Percentiles rank a stretch among this genome's conserved stretches.
phyloP scores from a whole-genome alignment of 2,329 filamentous ascomycete species.

The Leptoxyphium fumago region DNA sequence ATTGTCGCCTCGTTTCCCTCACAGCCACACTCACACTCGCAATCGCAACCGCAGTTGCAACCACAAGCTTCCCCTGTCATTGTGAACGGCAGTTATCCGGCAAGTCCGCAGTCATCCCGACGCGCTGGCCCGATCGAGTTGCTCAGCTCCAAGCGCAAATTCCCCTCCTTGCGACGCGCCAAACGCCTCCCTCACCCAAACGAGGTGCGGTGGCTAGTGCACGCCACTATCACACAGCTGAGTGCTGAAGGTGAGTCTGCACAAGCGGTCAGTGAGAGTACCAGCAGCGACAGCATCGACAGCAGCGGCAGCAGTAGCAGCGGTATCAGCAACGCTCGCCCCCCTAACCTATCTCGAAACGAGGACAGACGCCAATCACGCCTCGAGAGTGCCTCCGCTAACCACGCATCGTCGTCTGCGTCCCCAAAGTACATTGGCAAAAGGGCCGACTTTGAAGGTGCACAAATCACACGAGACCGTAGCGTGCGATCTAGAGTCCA shows the following conservation, averaged over 20 bases:
- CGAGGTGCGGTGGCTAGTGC: constrained; percentile 16
- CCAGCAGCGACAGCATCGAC: background rate
- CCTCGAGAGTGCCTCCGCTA: too few relatives aligned
- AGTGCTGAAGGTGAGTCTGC: background rate
- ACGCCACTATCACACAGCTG: constrained; percentile 15
- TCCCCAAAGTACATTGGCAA: too few relatives aligned
- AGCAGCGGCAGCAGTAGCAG: too few relatives aligned
- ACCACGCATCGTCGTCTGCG: too few relatives aligned
- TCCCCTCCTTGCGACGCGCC: constrained; percentile 12
- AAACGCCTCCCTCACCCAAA: constrained; percentile 16
- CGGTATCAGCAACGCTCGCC: too few relatives aligned
- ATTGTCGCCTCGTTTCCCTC: background rate
- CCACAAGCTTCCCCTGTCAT: background rate
- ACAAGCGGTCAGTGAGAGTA: background rate
- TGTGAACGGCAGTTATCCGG: background rate
- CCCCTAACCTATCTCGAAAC: too few relatives aligned
- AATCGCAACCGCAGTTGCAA: too few relatives aligned
- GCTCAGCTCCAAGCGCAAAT: constrained; percentile 13
- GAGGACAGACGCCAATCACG: too few relatives aligned
- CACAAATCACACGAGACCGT: too few relatives aligned
- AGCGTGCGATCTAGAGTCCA: too few relatives aligned
- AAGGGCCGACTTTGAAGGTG: too few relatives aligned
- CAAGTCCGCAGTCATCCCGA: background rate
- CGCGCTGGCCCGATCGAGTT: background rate
- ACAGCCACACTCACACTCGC: background rate